Evolutionary conservation across 176 grass and related monocot genomes (phyloP).

Genomic region (Hordeum marinum): DNA sequence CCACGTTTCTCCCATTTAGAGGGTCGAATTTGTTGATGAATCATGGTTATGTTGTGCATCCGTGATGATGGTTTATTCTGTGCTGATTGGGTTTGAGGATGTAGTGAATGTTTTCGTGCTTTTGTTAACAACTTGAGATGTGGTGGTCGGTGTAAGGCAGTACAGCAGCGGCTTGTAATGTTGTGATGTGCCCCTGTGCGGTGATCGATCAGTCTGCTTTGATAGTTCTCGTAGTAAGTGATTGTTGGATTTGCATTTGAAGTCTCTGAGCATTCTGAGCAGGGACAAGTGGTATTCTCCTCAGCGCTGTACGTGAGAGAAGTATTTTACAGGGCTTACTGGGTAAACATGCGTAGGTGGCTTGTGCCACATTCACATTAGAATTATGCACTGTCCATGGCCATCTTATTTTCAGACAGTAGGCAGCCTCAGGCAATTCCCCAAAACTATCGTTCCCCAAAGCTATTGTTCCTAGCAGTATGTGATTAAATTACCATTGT

Average conservation of each 20-base stretch:
- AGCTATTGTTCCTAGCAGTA: not conserved
- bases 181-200: not conserved
- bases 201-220: not conserved
- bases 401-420: not conserved
- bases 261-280: not conserved
- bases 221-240: not conserved
- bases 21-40: not conserved
- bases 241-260: not conserved
- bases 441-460: not conserved
- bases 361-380: not conserved
- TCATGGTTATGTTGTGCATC: not conserved
- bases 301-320: not conserved
- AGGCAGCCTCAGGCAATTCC: not conserved
- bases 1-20: not conserved
- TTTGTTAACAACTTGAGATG: not conserved
- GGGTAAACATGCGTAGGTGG: not conserved
- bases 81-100: not conserved
- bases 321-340: not conserved
- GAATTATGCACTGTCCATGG: not conserved
- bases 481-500: not conserved
- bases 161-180: not conserved
- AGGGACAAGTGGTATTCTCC: not conserved
- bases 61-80: not conserved
- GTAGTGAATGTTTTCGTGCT: not conserved
- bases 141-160: not conserved